These are phyloP conservation scores for Fomitopsis pulvina DNA, from an alignment of 768 basidiomycete genomes.

Conservation along the genomic window DNA sequence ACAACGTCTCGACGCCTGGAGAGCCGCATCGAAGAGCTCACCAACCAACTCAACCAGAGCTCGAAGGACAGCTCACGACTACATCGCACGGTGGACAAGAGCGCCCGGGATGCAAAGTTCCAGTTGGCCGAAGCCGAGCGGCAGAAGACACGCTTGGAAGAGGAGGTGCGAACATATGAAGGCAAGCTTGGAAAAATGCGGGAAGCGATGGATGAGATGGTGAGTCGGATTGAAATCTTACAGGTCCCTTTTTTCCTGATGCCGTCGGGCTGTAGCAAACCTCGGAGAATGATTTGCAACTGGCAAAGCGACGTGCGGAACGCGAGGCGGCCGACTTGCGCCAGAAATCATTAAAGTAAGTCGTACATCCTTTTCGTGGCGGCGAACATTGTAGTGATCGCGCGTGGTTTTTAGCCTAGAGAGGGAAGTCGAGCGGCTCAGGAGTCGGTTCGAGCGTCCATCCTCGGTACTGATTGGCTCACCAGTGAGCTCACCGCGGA, in stretches of 20 bases:
- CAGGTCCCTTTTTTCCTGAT: background rate
- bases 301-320: slow-evolving; percentile 70
- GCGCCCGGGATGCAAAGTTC: slow-evolving; percentile 43
- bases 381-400: background rate
- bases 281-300: slow-evolving; percentile 56
- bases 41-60: slow-evolving; percentile 48
- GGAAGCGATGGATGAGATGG: slow-evolving; percentile 53
- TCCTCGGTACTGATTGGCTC: slow-evolving; percentile 31
- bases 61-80: slow-evolving; percentile 36
- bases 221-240: slow-evolving; percentile 26
- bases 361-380: background rate
- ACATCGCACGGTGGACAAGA: slow-evolving; percentile 39
- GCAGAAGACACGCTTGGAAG: slow-evolving; percentile 54
- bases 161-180: slow-evolving; percentile 57
- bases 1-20: slow-evolving; percentile 53
- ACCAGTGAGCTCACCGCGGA: slow-evolving; percentile 30
- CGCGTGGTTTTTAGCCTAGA: slow-evolving; percentile 38
- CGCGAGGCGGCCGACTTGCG: slow-evolving; percentile 70
- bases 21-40: slow-evolving; percentile 67
- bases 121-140: slow-evolving; percentile 59
- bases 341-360: slow-evolving; percentile 63
- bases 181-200: slow-evolving; percentile 51
- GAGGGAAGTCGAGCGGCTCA: slow-evolving; percentile 61
- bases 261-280: slow-evolving; percentile 46
- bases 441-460: slow-evolving; percentile 58